phyloP scores from a whole-genome alignment of 768 basidiomycete genomes.

The Termitomyces sp. region DNA sequence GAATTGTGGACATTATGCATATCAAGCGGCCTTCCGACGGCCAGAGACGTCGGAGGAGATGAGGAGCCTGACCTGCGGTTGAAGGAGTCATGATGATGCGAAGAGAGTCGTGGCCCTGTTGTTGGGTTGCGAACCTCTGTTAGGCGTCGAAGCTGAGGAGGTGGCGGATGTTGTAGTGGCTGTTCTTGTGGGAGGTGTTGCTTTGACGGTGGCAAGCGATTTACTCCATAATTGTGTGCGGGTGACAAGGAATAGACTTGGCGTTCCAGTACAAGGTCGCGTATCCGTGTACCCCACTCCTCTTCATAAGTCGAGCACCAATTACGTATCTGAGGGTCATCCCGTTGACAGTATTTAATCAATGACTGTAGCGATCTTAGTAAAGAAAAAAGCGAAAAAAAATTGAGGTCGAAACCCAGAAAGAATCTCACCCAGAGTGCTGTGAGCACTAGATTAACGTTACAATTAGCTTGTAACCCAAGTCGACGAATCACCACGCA shows the following conservation, averaged over 20 bases:
- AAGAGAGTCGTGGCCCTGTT: slow-evolving; percentile 18
- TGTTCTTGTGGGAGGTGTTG: slow-evolving; percentile 14
- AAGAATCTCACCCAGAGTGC: slow-evolving; percentile 52
- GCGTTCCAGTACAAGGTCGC: slow-evolving; percentile 39
- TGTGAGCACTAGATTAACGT: slow-evolving; percentile 41
- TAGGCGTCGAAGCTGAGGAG: slow-evolving; percentile 21
- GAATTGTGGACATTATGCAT: slow-evolving; percentile 19
- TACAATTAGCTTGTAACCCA: not conserved
- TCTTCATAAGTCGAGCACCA: slow-evolving; percentile 65
- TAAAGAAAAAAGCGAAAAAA: not conserved
- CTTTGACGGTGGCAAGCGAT: slow-evolving; percentile 1
- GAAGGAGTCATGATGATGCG: slow-evolving; percentile 25
- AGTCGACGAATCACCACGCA: slow-evolving; percentile 19
- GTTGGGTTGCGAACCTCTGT: slow-evolving; percentile 25
- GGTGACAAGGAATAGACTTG: slow-evolving; percentile 22
- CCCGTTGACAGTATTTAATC: slow-evolving; percentile 56
- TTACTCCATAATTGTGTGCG: slow-evolving; percentile 19
- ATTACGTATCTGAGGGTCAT: slow-evolving; percentile 46
- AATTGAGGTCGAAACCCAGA: slow-evolving; percentile 1
- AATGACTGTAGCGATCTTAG: slow-evolving; percentile 39
- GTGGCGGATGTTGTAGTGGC: slow-evolving; percentile 15
- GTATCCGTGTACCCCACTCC: slow-evolving; percentile 56
- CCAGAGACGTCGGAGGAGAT: slow-evolving; percentile 23
- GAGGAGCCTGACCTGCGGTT: slow-evolving; percentile 19
- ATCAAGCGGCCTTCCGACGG: slow-evolving; percentile 27